Evolutionary conservation across 306 rosid species (phyloP), one percentile per base, ranked within the genome.

Genomic region (Aeschynomene evenia): DNA sequence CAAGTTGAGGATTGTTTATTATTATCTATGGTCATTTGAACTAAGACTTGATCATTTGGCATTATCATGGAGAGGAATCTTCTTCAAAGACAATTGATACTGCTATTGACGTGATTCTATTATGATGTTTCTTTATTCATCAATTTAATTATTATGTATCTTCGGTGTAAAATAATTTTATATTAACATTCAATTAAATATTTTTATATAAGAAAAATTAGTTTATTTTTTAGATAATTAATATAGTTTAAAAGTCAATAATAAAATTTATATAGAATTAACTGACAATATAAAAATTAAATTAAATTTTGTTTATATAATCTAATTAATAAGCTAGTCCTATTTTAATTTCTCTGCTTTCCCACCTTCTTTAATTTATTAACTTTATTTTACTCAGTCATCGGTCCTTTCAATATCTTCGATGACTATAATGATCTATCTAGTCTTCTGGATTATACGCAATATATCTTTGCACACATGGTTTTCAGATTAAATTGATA

Each of bases 41-140:
- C 51, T 45, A 39, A 42, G 51, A 68, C 56, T 78, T n/a, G n/a
- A n/a, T n/a, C 75, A 77, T 77, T 80, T 84, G 94, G 83, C 85
- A 71, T 58, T 82, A 63, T 87, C 63, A 51, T 68, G 58, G 53
- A 52, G 63, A 71, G 74, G 85, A 83, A 88, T 86, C 85, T 85
- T 45, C 62, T 65, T 55, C 31, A 59, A 72, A 71, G 22, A 56
- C 31, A 76, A 76, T n/a, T n/a, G 70, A 81, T 59, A 28, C 68
- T 63, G 77, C 15, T 54, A 26, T 33, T 39, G 5, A 71, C n/a
- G 5, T 16, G 54, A 65, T 50, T 43, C 64, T 59, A 34, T n/a
- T 6, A 31, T 16, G 12, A 29, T 42, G 29, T 29, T 71, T 55
- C 11, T 19, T 48, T 46, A 34, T 13, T 48, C 46, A 34, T 13